phyloP scores from a whole-genome alignment of 306 rosid species.

The Quercus berberidifolia region DNA sequence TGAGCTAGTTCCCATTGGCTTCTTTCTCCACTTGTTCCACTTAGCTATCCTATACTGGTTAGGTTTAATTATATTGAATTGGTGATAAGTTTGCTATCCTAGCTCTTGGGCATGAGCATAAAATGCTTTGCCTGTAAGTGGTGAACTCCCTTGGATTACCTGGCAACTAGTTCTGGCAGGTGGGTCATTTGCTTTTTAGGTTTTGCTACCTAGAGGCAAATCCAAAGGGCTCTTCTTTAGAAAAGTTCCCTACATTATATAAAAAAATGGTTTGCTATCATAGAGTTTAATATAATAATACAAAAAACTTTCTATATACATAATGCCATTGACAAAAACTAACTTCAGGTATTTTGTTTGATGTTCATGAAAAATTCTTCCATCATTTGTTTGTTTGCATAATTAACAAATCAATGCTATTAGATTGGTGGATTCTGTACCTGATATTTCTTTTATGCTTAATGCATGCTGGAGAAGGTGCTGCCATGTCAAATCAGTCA shows the following conservation, averaged over 20 bases:
- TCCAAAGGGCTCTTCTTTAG: too few relatives aligned
- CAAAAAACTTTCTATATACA: background rate
- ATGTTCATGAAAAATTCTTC: background rate
- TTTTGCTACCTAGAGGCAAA: too few relatives aligned
- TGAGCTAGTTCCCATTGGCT: too few relatives aligned
- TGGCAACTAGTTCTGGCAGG: too few relatives aligned
- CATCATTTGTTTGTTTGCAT: background rate
- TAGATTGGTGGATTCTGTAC: background rate
- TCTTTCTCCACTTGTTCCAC: background rate
- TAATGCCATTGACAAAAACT: slow-evolving; percentile 10
- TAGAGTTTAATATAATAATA: background rate
- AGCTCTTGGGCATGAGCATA: too few relatives aligned
- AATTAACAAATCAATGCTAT: background rate
- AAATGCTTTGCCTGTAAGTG: too few relatives aligned
- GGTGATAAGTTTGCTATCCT: background rate
- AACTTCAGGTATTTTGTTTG: slow-evolving; percentile 10
- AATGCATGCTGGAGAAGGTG: background rate
- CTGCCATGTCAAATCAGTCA: background rate
- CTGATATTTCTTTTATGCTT: background rate
- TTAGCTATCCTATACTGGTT: slow-evolving; percentile 7
- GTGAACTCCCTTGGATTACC: too few relatives aligned
- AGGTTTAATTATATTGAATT: slow-evolving; percentile 6
- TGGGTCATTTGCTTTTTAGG: too few relatives aligned
- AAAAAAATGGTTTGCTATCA: background rate
- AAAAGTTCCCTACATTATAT: too few relatives aligned